Evolutionary conservation across 179 eudicot genomes (phyloP).

Genomic region (Gypsophila paniculata): DNA sequence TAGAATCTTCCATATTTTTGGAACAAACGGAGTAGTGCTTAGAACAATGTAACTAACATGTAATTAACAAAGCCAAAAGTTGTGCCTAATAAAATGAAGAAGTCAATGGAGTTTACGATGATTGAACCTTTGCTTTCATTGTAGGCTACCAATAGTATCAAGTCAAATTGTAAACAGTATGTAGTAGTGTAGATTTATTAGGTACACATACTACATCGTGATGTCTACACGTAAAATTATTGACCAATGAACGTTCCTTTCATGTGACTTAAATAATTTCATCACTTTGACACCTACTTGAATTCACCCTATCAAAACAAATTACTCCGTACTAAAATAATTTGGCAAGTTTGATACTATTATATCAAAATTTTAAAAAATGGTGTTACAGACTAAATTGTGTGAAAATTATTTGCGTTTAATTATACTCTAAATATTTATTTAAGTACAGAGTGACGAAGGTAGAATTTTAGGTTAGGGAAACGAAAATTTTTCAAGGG

Average conservation of each 20-base stretch:
- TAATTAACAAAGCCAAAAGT: constrained; percentile 5
- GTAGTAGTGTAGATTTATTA: background rate
- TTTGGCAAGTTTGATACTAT: background rate
- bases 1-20: no score
- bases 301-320: background rate
- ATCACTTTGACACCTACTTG: background rate
- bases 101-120: constrained; percentile 6
- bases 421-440: no score
- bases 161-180: constrained; percentile 4
- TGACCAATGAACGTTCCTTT: background rate
- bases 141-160: background rate
- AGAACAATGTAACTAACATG: background rate
- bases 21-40: background rate
- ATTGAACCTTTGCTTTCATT: constrained; percentile 5
- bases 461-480: no score
- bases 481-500: no score
- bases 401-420: no score
- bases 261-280: background rate
- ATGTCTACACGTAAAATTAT: background rate
- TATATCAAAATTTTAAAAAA: no score
- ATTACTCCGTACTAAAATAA: background rate
- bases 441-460: no score
- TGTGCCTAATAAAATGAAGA: background rate
- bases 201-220: background rate
- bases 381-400: no score